These are phyloP conservation scores for Candida easanensis DNA, from an alignment of 805 yeast genomes.

Conservation along the genomic window DNA sequence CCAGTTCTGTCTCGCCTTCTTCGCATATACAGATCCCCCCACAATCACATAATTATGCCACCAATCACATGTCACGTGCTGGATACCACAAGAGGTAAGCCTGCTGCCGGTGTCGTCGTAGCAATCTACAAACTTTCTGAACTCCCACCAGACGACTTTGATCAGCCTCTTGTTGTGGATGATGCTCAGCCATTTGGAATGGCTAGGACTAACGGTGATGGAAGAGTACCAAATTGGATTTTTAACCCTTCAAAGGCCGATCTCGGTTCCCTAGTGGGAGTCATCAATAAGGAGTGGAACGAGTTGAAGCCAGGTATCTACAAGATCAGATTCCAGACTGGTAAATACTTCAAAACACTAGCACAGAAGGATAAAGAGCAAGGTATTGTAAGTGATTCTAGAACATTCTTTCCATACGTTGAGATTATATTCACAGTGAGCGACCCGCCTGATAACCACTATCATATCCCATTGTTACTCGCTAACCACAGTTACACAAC, in stretches of 20 bases:
- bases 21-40: no score
- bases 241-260: constrained; percentile 36
- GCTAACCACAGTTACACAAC: constrained; percentile 89
- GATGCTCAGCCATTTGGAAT: constrained; percentile 52
- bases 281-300: constrained; percentile 48
- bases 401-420: constrained; percentile 83
- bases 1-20: no score
- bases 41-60: no score
- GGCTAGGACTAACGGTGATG: constrained; percentile 74
- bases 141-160: constrained; percentile 23
- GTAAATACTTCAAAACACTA: constrained; percentile 49
- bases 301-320: constrained; percentile 59
- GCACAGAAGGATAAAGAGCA: constrained; percentile 21
- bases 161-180: constrained; percentile 30
- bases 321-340: constrained; percentile 74
- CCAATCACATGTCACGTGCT: constrained; percentile 89
- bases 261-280: no score
- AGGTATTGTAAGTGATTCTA: constrained; percentile 28
- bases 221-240: constrained; percentile 72
- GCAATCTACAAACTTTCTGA: constrained; percentile 42
- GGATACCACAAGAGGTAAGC: constrained; percentile 80
- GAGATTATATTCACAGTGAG: constrained; percentile 73
- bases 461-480: constrained; percentile 83
- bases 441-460: constrained; percentile 71
- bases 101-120: constrained; percentile 76